These are phyloP conservation scores for Biancaea sappan DNA, from an alignment of 306 rosid species.

Conservation along the genomic window DNA sequence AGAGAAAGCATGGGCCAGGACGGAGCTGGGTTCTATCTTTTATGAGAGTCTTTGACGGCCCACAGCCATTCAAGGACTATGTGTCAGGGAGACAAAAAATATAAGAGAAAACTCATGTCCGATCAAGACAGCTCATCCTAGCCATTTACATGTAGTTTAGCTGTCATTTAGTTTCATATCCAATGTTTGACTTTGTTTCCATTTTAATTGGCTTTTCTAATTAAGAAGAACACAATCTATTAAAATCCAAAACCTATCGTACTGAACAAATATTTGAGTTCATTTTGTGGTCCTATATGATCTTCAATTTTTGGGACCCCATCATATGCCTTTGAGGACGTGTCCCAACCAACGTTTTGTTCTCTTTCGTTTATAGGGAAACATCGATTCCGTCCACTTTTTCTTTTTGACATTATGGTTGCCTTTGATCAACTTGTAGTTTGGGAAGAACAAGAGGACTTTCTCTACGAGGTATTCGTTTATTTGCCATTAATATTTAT, in stretches of 20 bases:
- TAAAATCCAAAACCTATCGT: background rate
- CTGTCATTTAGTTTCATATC: background rate
- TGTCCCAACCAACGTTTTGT: background rate
- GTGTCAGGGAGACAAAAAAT: no score
- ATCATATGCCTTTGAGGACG: background rate
- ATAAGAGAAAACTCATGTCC: no score
- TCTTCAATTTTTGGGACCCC: conserved; percentile 5
- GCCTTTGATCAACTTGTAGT: background rate
- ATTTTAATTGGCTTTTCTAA: background rate
- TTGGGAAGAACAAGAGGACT: background rate
- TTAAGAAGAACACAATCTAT: background rate
- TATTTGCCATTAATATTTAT: background rate
- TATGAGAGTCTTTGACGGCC: no score
- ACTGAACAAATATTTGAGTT: background rate
- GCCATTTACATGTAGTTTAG: background rate
- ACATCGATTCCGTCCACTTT: background rate
- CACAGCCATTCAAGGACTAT: no score
- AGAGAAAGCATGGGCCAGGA: no score
- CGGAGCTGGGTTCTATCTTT: no score
- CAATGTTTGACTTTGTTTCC: background rate
- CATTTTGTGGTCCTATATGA: background rate
- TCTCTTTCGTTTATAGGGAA: background rate
- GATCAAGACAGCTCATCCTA: background rate
- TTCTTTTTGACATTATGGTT: background rate
- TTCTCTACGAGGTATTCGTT: background rate